Evolutionary conservation across 768 basidiomycete species (phyloP).

Genomic region (Tulasnella calospora): DNA sequence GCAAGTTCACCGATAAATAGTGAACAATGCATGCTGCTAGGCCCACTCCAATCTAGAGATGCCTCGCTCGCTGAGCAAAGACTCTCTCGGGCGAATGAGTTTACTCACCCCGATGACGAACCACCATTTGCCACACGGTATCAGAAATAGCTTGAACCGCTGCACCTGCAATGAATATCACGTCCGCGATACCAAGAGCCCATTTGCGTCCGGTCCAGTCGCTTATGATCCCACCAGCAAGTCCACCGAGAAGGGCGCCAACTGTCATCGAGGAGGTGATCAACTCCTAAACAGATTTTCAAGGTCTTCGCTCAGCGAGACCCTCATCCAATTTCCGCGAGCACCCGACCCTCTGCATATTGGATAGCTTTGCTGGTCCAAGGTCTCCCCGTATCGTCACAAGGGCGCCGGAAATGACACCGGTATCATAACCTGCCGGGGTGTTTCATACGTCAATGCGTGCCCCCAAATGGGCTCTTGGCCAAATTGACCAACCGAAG

Average conservation of each 20-base stretch:
- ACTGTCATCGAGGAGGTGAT: constrained; percentile 76
- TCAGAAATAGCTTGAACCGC: constrained; percentile 63
- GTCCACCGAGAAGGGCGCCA: constrained; percentile 70
- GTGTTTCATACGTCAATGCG: not conserved
- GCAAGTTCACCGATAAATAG: constrained; percentile 81
- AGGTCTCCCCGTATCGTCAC: constrained; percentile 67
- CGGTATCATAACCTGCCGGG: constrained; percentile 69
- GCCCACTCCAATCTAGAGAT: constrained; percentile 48
- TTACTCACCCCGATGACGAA: constrained; percentile 56
- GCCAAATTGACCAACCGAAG: constrained; percentile 51
- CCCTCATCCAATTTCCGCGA: not conserved
- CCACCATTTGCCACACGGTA: constrained; percentile 69
- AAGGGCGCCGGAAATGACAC: constrained; percentile 74
- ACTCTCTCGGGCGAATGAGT: not conserved
- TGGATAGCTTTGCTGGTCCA: constrained; percentile 51
- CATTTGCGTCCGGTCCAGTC: constrained; percentile 65
- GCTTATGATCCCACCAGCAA: constrained; percentile 61
- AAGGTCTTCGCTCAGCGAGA: not conserved
- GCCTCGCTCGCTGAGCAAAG: not conserved
- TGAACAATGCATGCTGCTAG: constrained; percentile 70
- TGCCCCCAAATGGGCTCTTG: not conserved
- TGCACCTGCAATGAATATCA: constrained; percentile 71
- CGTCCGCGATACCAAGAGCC: constrained; percentile 61
- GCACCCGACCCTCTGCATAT: constrained; percentile 55
- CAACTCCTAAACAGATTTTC: constrained; percentile 51